Evolutionary conservation across 805 yeast species (phyloP).

Genomic region (Teunomyces panamensis): DNA sequence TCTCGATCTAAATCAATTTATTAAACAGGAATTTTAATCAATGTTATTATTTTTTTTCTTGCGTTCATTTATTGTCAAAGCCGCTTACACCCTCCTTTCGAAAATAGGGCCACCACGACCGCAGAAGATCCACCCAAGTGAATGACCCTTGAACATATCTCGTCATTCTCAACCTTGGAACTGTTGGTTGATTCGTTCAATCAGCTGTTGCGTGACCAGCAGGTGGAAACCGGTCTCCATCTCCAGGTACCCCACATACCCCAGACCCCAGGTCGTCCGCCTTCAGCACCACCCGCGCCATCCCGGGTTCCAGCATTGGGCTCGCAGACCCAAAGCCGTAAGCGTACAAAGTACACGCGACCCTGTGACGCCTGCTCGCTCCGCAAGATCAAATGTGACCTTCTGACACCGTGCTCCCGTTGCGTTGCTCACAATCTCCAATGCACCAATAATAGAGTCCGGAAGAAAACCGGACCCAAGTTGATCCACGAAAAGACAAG

Average conservation of each 20-base stretch:
- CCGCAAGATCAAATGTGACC: conserved; percentile 34
- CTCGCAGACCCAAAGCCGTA: not conserved
- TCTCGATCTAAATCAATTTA: too few relatives aligned
- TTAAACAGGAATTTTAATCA: too few relatives aligned
- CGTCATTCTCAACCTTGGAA: conserved; percentile 2
- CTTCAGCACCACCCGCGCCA: not conserved
- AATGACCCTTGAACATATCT: not conserved
- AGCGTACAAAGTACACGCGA: conserved; percentile 17
- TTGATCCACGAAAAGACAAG: conserved; percentile 14
- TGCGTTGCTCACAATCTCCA: conserved; percentile 28
- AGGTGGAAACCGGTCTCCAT: conserved; percentile 1
- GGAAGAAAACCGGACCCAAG: conserved; percentile 39
- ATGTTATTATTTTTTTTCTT: not conserved
- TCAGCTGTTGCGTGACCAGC: conserved; percentile 2
- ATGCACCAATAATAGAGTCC: conserved; percentile 32
- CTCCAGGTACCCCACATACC: not conserved
- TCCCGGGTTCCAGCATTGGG: too few relatives aligned
- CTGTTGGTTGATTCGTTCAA: conserved; percentile 1
- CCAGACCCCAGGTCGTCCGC: not conserved
- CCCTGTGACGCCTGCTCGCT: conserved; percentile 43
- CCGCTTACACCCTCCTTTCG: not conserved
- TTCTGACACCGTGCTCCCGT: conserved; percentile 27
- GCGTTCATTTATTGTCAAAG: not conserved
- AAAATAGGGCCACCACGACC: conserved; percentile 22
- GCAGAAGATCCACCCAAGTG: too few relatives aligned